These are phyloP conservation scores for Cornus suecica DNA, from an alignment of 148 eudicot genomes.

Conservation along the genomic window DNA sequence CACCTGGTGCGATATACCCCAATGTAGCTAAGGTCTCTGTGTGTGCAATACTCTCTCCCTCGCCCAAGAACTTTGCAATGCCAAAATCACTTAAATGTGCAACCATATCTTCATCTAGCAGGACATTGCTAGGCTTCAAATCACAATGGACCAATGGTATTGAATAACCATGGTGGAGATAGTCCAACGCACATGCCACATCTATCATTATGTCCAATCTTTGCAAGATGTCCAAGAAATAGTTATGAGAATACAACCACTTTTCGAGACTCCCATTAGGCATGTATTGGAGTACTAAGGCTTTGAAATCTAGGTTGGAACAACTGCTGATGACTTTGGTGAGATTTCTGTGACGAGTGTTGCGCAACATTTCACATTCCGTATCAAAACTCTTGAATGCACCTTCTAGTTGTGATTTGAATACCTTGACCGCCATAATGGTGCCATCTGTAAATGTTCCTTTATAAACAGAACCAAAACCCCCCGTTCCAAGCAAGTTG, in stretches of 20 bases:
- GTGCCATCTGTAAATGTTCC: constrained; percentile 4
- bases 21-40: constrained; percentile 7
- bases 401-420: constrained; percentile 11
- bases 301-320: constrained; percentile 16
- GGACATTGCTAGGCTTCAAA: constrained; percentile 8
- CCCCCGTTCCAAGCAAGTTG: constrained; percentile 16
- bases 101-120: constrained; percentile 12
- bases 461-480: constrained; percentile 22
- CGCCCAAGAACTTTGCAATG: constrained; percentile 4
- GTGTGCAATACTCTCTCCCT: neutral
- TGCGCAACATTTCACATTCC: constrained; percentile 19
- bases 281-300: constrained; percentile 21
- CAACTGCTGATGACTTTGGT: constrained; percentile 21
- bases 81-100: constrained; percentile 13
- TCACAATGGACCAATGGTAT: constrained; percentile 23
- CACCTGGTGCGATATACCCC: constrained; percentile 14
- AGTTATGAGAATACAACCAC: constrained; percentile 14
- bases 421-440: constrained; percentile 16
- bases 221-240: constrained; percentile 7
- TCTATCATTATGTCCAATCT: constrained; percentile 19
- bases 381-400: constrained; percentile 12
- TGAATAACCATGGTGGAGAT: constrained; percentile 19
- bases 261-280: constrained; percentile 21
- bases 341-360: constrained; percentile 22
- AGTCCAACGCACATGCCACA: constrained; percentile 20